A percentile compares a stretch with the other conserved stretches of the same genome.
Conservation (phyloP, 1,284 basidiomycete genomes). For the Binderoboletus segoi region DNA sequence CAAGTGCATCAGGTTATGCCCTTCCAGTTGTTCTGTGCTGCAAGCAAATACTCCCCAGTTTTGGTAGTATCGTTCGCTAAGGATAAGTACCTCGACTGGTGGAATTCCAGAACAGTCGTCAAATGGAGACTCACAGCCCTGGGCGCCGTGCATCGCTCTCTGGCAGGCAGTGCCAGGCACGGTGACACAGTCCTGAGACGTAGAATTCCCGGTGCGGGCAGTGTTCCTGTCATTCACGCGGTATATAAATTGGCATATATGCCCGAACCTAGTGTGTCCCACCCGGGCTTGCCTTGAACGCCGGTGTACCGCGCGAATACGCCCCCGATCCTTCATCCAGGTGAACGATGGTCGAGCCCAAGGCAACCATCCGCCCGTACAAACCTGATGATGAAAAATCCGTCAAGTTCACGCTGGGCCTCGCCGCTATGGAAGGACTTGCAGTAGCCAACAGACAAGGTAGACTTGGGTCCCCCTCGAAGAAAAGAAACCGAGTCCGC, state of each 20-base stretch:
- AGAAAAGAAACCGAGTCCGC: background rate
- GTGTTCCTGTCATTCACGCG: too few relatives aligned
- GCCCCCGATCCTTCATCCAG: background rate
- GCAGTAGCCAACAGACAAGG: slow-evolving; percentile 69
- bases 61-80: too few relatives aligned
- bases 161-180: too few relatives aligned
- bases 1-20: slow-evolving; percentile 28
- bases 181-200: too few relatives aligned
- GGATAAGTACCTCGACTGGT: too few relatives aligned
- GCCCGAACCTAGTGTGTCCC: slow-evolving; percentile 5
- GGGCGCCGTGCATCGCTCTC: too few relatives aligned
- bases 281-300: background rate
- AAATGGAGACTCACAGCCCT: too few relatives aligned
- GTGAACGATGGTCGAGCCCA: slow-evolving; percentile 29
- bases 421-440: slow-evolving; percentile 70
- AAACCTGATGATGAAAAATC: slow-evolving; percentile 54
- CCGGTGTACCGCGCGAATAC: slow-evolving; percentile 6
- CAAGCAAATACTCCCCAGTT: too few relatives aligned
- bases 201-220: too few relatives aligned
- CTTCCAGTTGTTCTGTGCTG: background rate
- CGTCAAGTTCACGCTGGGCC: slow-evolving; percentile 67
- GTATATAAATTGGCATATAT: too few relatives aligned
- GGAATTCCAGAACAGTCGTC: too few relatives aligned
- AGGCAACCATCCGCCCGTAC: slow-evolving; percentile 59
- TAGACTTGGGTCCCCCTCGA: slow-evolving; percentile 31